Base-by-base conservation (phyloP, 225 moss, liverwort and hornwort species). In the Physcomitrium patens region DNA sequence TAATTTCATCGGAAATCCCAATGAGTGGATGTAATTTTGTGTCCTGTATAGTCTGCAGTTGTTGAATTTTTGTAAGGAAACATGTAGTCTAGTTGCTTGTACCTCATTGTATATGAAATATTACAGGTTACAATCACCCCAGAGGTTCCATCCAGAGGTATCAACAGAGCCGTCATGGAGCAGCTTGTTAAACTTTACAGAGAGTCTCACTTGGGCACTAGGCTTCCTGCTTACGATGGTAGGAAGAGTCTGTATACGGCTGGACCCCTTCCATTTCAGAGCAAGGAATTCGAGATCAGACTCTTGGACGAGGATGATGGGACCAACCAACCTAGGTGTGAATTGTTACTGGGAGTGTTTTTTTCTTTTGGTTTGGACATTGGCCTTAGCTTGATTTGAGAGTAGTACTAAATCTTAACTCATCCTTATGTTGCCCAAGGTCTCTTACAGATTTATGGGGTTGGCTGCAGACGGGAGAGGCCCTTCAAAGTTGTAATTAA, bases 81-180 rank as follows among this genome's bases (percentile, higher is more conserved):
- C 10, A 20, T 19, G 10, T 8, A 4, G 2, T 0, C 27, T 46
- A 19, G 16, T 10, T 63, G 7, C 23, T 54, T 0, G 10, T 18
- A 0, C 7, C 7, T 2, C 0, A 11, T 13, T 56, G 1, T 0
- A 0, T 4, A 0, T 69, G 16, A 0, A 49, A 10, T 14, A 10
- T 28, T 77, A 15, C 83, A 99, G 99, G 99, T 99, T 67, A 90
- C 95, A 10, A 95, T 99, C 10, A 86, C 99, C 17, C 99, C 99
- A 2, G 99, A 99, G 79, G 95, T 99, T 8, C 92, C 99, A 0
- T 99, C 99, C 3, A 86, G 99, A 23, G 99, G 95, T 10, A 93
- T 99, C 7, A 99, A 93, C 18, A 84, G 99, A 71, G 99, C 99
- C 20, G 99, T 99, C 0, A 99, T 99, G 93, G 93, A 99, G 73